Evolutionary conservation across 306 rosid species (phyloP), one percentile per base, ranked within the genome.

Genomic region (Luffa aegyptiaca): DNA sequence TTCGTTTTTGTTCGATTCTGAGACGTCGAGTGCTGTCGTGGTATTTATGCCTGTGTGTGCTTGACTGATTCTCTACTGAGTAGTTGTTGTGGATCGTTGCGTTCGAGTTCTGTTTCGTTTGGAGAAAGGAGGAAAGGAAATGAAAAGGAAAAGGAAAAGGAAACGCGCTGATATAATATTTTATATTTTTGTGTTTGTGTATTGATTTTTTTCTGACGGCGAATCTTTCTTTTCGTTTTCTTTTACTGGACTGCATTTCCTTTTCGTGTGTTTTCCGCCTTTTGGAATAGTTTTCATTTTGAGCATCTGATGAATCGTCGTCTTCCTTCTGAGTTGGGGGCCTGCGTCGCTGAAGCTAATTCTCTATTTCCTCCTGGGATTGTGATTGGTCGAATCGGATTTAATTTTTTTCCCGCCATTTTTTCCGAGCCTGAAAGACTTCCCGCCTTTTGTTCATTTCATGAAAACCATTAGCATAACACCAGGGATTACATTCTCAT

Each of bases 351-450:
- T 42, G 10, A 2, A 71, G 41, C 42, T 48, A 46, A 72, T 26
- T 70, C 55, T 42, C 53, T 42, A 69, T n/a, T 70, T 70, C 49
- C 55, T 44, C 37, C 55, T 44, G 1, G 39, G 18, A 70, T 13
- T 13, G 2, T 21, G 36, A 21, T 20, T 70, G n/a, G 37, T 70
- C 0, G 41, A 70, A 45, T 44, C 53, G 56, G 5, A 45, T 20
- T 70, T 70, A 20, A n/a, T 70, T 70, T 70, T 26, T 70, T 45
- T 45, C 76, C 75, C 52, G 48, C 75, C 48, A 41, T 70, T 70
- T 64, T 61, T 70, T 33, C 33, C 26, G 16, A 41, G 52, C 31
- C 26, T n/a, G 9, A 41, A 17, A 66, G 2, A 14, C 8, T 17
- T 45, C 76, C 56, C 56, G 55, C 55, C 36, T 70, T 70, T 70